Evolutionary conservation across 768 basidiomycete genomes (phyloP), one percentile per base, ranked within the genome.

Genomic region (Pulveroboletus sp.): DNA sequence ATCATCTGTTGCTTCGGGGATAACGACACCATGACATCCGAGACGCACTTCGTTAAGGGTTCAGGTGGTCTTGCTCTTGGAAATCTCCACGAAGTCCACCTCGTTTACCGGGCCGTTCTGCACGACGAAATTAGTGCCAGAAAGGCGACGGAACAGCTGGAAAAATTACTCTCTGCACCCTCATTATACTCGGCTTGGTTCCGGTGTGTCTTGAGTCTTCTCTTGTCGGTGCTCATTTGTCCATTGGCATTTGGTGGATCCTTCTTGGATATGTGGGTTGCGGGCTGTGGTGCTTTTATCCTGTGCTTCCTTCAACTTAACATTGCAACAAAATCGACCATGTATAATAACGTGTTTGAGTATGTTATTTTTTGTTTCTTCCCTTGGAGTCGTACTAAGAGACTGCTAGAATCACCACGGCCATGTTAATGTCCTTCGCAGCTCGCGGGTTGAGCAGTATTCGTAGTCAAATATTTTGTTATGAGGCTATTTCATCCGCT

Each of bases 281-380:
- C 87, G 8, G 90, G 86, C 8, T 57, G 67, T 2, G 80, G 84
- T 18, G 90, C 87, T 0, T 80, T 84, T 39, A 61, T 86, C 43
- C 70, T 93, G 42, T 78, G 79, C 41, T 75, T 79, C 59, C 74
- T 93, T 52, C 89, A 92, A 57, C 79, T 90, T 28, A 75, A 73
- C 45, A 81, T 89, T 14, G 89, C 87, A 14, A 73, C 78, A 37
- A 87, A 85, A 67, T 90, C 84, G 60, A 74, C 83, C 0, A 74
- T 93, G 63, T 93, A 92, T 64, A 87, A 89, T 41, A 93, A 91
- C 59, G 89, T 94, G 45, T 94, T 93, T 56, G 93, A 95, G 93
- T 93, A 61, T 66, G 42, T 37, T 47, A 31, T 24, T 28, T 47
- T 46, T 35, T 30, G 21, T 50, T 21, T 32, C 5, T 46, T 27